Conservation (phyloP, 306 rosid species). For the Sophora flavescens region DNA sequence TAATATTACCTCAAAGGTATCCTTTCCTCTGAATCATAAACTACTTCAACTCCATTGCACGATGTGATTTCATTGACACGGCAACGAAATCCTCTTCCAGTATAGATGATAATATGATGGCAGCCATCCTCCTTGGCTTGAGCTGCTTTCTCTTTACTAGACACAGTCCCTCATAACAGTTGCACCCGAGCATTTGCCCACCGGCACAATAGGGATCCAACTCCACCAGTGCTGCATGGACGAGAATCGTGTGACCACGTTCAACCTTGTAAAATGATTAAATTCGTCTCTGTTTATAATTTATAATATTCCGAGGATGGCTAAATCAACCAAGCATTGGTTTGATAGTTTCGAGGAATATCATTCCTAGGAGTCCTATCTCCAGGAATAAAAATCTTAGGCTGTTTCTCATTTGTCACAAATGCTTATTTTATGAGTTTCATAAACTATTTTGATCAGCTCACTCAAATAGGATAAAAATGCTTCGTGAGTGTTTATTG, state of each 20-base stretch:
- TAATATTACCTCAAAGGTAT: constrained; percentile 80
- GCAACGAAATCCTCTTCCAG: constrained; percentile 84
- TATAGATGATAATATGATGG: constrained; percentile 75
- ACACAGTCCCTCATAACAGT: constrained; percentile 91
- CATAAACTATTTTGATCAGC: neutral
- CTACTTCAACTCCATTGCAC: constrained; percentile 87
- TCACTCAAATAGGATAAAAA: neutral
- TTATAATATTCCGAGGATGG: too few species aligned
- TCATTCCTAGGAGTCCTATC: too few species aligned
- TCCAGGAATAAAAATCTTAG: too few species aligned
- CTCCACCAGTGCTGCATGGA: constrained; percentile 98
- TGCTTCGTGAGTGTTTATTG: neutral
- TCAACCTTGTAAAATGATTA: constrained; percentile 64
- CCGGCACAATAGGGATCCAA: constrained; percentile 90
- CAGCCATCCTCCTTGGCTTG: constrained; percentile 97
- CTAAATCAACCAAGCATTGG: too few species aligned
- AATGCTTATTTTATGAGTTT: neutral
- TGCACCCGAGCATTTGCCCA: constrained; percentile 94
- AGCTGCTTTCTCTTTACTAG: constrained; percentile 80
- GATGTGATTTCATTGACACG: constrained; percentile 84
- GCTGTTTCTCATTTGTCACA: too few species aligned
- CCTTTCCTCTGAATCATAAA: constrained; percentile 94
- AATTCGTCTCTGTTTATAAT: neutral
- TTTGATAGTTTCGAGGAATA: too few species aligned
- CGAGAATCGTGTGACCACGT: constrained; percentile 77